Evolutionary conservation across 352 stramenopile genomes (phyloP), one percentile per base, ranked within the genome.

Genomic region (Pythium myriotylum): DNA sequence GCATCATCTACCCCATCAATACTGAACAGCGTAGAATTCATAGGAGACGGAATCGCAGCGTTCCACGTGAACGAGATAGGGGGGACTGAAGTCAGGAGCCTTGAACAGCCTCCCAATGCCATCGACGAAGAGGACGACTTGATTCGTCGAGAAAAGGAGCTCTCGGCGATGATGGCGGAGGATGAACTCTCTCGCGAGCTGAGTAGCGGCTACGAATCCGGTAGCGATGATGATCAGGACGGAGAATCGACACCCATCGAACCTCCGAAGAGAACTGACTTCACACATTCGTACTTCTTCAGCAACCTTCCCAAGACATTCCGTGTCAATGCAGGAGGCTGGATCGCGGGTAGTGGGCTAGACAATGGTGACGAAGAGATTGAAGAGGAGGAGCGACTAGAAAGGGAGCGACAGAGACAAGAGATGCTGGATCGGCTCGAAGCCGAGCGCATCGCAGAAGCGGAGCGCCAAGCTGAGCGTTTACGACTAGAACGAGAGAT

Each of bases 281-380:
- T 91, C 50, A 88, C 76, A 3, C 65, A 59, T 9, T 89, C 82
- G 16, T 88, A 88, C 50, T 89, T 91, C 66, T 91, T 89, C 55
- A 73, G 76, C 10, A 86, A 83, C 45, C 71, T 91, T 4, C 79
- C 79, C 4, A 47, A 57, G 17, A 65, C 70, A 13, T 81, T 82
- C 37, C 74, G 67, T 40, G 65, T 84, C 32, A 72, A 74, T 29
- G 58, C 74, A 6, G 77, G 68, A 42, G 70, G 73, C 0, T 92
- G 80, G 82, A 19, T 69, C 4, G 67, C 70, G 41, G 80, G 82
- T 32, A 89, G 79, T 61, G 82, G 80, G 1, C 54, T 89, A 8
- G 73, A 92, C 22, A 92, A 92, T 22, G 80, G 80, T 6, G 83
- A 92, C 26, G 83, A 92, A 70, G 83, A 90, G 51, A 63, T 77